Base-by-base conservation (phyloP, 768 basidiomycete genomes). In the Leccinum fibrillosum region DNA sequence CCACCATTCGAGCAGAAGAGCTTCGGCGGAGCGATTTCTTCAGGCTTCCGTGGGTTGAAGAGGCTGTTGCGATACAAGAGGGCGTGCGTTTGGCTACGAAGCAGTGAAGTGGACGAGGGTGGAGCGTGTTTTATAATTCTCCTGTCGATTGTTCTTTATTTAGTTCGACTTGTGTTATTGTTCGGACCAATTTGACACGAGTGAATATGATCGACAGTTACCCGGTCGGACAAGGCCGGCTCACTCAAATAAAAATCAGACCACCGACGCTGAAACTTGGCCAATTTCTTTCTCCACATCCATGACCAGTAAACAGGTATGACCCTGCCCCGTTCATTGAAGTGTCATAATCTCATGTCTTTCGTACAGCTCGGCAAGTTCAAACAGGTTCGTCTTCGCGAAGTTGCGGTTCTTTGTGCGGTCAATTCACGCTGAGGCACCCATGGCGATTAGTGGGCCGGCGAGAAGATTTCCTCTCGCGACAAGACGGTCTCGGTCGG, bases 21-120 rank as follows among this genome's bases (percentile, higher is more conserved):
- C 75, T 97, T 54, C 82, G 87, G 60, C 76, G 92, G 53, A 94
- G 90, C 67, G 94, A 97, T 70, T 90, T 94, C 75, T 98, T 97
- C 81, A 79, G 82, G 60, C 72, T 96, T 68, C 91, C 93, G 4
- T 98, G 94, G 94, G 93, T 97, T 12, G 88, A 90, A 64, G 85
- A 86, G 77, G 93, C 92, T 6, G 86, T 94, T 53, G 86, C 89
- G 8, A 83, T 95, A 21, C 89, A 92, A 64, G 92, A 95, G 64
- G 91, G 92, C 0, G 76, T 86, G 69, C 81, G 90, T 35, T 71
- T 91, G 54, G 87, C 88, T 12, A 72, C 80, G 72, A 69, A 79
- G 74, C 74, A 75, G 60, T 80, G 63, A 57, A 55, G 23, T 51
- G 3, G 10, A 57, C 30, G 13, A 8, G 17, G 53, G 35, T 37